A percentile compares a stretch with the other conserved stretches of the same genome.
Evolutionary conservation across 1,284 basidiomycete genomes (phyloP).

Genomic region (Puccinia brachypodii): DNA sequence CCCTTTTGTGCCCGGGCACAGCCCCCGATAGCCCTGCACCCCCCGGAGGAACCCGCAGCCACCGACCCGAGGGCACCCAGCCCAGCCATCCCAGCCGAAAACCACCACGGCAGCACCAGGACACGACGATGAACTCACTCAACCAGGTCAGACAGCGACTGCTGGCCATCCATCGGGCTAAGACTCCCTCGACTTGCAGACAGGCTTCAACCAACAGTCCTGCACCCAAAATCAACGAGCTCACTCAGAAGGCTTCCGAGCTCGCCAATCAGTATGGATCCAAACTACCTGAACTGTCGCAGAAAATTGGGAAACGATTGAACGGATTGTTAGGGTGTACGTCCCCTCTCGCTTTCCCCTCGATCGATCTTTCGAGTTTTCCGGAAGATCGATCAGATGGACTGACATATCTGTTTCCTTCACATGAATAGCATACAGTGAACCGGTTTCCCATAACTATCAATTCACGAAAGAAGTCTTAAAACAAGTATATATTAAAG

Average conservation of each 20-base stretch:
- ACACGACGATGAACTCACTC: slow-evolving; percentile 11
- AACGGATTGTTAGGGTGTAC: slow-evolving; percentile 19
- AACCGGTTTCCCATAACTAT: slow-evolving; percentile 25
- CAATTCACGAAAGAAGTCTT: slow-evolving; percentile 38
- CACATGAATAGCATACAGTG: slow-evolving; percentile 16
- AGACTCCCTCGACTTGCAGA: neutral
- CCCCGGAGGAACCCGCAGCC: no score
- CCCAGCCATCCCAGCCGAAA: no score
- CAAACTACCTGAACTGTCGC: slow-evolving; percentile 24
- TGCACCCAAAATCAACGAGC: slow-evolving; percentile 6
- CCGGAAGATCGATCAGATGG: neutral
- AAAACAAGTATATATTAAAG: slow-evolving; percentile 47
- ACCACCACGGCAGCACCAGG: no score
- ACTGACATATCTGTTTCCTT: neutral
- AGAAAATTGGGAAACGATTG: neutral
- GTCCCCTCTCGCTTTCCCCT: neutral
- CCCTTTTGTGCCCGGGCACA: no score
- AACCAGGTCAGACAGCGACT: slow-evolving; percentile 13
- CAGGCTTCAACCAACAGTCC: neutral
- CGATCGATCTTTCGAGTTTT: neutral
- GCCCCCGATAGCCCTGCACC: no score
- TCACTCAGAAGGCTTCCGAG: slow-evolving; percentile 25
- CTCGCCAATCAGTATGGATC: slow-evolving; percentile 2
- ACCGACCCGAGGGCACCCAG: no score
- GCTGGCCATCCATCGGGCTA: neutral